Conservation (phyloP, 371 early-diverging fungal species). For the Apophysomyces variabilis region DNA sequence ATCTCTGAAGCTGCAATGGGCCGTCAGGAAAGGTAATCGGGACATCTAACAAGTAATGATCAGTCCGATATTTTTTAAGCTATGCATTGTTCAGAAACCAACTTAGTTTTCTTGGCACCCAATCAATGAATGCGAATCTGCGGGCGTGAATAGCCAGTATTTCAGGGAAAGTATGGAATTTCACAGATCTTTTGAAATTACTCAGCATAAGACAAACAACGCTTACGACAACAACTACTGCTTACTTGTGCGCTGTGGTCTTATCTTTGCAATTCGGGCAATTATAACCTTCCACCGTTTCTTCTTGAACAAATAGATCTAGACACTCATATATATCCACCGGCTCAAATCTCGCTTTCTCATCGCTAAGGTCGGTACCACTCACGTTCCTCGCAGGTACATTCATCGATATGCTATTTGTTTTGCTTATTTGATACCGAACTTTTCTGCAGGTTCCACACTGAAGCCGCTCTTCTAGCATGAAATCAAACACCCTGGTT, state of each 20-base stretch:
- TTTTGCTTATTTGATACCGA: constrained; percentile 68
- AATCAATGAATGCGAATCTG: constrained; percentile 88
- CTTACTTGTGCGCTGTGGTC: constrained; percentile 73
- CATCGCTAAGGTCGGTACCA: constrained; percentile 28
- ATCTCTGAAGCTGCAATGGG: constrained; percentile 62
- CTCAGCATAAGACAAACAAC: neutral
- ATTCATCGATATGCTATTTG: constrained; percentile 71
- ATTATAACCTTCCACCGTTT: constrained; percentile 71
- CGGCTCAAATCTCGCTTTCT: constrained; percentile 51
- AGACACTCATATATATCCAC: constrained; percentile 82
- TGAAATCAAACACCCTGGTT: constrained; percentile 77
- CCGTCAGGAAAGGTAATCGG: constrained; percentile 62
- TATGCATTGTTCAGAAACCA: neutral
- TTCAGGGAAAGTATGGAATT: constrained; percentile 86
- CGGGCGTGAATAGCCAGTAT: constrained; percentile 80
- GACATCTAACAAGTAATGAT: constrained; percentile 45
- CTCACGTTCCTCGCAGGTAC: constrained; percentile 67
- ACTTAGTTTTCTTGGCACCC: constrained; percentile 86
- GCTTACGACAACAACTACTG: neutral
- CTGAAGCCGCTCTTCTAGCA: constrained; percentile 81
- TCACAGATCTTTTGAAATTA: constrained; percentile 55
- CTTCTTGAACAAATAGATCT: constrained; percentile 59
- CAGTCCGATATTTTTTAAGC: neutral
- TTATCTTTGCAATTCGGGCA: constrained; percentile 81
- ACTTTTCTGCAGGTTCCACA: constrained; percentile 84